Conservation (phyloP, 2,329 filamentous ascomycete genomes). For the Fusarium irregulare region DNA sequence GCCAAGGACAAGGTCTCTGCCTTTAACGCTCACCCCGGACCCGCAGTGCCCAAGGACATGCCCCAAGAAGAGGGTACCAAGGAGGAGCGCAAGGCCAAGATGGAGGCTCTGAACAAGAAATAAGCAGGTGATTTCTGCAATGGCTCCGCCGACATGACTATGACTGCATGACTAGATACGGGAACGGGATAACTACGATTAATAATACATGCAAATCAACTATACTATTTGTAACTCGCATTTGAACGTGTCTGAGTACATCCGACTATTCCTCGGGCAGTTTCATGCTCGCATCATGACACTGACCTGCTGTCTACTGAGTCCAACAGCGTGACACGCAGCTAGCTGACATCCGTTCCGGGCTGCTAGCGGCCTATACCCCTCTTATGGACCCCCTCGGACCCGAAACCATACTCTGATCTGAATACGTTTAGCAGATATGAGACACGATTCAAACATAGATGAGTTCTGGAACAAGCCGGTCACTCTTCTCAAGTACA, state of each 20-base stretch:
- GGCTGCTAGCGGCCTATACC: not conserved
- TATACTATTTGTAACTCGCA: constrained; percentile 5
- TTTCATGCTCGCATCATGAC: constrained; percentile 31
- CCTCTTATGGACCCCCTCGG: constrained; percentile 4
- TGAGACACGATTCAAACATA: not conserved
- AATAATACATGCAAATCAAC: constrained; percentile 19
- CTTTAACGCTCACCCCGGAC: constrained; percentile 68
- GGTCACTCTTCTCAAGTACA: not conserved
- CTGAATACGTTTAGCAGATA: not conserved
- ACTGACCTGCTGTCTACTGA: constrained; percentile 26
- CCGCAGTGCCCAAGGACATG: constrained; percentile 65
- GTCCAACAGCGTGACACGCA: constrained; percentile 12
- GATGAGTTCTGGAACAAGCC: not conserved
- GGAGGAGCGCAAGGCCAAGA: constrained; percentile 74
- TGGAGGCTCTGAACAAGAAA: constrained; percentile 72
- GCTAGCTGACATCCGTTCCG: not conserved
- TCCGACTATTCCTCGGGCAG: not conserved
- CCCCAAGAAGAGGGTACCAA: constrained; percentile 69
- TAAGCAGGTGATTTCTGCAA: constrained; percentile 15
- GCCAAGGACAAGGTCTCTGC: constrained; percentile 61
- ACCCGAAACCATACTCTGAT: constrained; percentile 12
- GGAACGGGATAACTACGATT: constrained; percentile 18
- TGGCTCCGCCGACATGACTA: constrained; percentile 32
- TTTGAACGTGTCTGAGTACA: not conserved
- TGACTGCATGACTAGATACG: constrained; percentile 40